Conservation (phyloP, 495 filamentous ascomycete species). For the Neurospora sp. region DNA sequence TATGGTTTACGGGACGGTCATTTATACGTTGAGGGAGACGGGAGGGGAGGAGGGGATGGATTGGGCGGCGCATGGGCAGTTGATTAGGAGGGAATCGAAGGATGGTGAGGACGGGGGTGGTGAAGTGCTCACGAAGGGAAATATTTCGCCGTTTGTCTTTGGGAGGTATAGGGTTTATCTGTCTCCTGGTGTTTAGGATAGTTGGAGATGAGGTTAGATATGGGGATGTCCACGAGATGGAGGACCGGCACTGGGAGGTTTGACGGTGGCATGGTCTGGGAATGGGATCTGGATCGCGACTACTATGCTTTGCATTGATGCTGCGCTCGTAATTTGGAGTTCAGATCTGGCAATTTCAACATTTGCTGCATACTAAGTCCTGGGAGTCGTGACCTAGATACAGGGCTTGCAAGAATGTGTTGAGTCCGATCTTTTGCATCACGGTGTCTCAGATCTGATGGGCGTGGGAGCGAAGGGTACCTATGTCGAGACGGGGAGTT, state of each 20-base stretch:
- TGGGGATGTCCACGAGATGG: neutral
- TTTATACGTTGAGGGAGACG: conserved; percentile 12
- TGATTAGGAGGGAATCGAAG: too few relatives aligned
- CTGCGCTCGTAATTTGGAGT: too few relatives aligned
- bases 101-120: too few relatives aligned
- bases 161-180: neutral
- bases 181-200: neutral
- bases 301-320: neutral
- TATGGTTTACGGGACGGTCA: conserved; percentile 25
- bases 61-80: conserved; percentile 16
- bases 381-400: neutral
- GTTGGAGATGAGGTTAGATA: neutral
- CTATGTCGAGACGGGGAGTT: neutral
- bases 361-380: too few relatives aligned
- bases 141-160: neutral
- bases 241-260: neutral
- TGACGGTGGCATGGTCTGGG: neutral
- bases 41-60: neutral
- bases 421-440: neutral
- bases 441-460: neutral
- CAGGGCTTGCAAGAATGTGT: neutral
- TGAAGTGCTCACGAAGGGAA: too few relatives aligned
- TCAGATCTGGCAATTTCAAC: too few relatives aligned
- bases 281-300: neutral
- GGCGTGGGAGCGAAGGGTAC: neutral